Percentiles rank a stretch among this genome's conserved stretches.
These are phyloP conservation scores for Cladosporium phlei DNA, from an alignment of 2,329 filamentous ascomycete genomes.

Conservation along the genomic window DNA sequence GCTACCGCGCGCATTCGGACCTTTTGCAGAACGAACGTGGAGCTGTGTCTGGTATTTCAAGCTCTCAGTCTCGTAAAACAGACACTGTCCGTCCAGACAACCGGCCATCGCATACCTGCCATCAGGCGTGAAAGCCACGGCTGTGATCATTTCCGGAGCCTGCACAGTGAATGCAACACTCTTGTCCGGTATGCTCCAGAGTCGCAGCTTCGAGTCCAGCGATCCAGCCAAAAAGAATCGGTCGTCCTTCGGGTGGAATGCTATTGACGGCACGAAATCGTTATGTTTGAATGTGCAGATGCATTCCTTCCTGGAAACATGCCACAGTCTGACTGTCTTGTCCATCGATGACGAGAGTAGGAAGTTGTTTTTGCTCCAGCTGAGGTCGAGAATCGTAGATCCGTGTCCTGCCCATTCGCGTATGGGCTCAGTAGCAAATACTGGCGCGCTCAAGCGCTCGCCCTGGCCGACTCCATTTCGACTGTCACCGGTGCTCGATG, in stretches of 20 bases:
- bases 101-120: conserved; percentile 87
- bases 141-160: conserved; percentile 82
- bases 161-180: conserved; percentile 77
- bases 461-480: conserved; percentile 37
- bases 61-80: conserved; percentile 90
- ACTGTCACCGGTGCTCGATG: conserved; percentile 27
- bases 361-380: conserved; percentile 99
- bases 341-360: conserved; percentile 95
- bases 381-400: conserved; percentile 81
- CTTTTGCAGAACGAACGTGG: conserved; percentile 85
- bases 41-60: conserved; percentile 79
- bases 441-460: conserved; percentile 72
- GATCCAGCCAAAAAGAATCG: conserved; percentile 95
- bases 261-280: conserved; percentile 90
- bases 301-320: conserved; percentile 77
- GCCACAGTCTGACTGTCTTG: conserved; percentile 93
- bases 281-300: conserved; percentile 91
- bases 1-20: conserved; percentile 91
- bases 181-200: conserved; percentile 98
- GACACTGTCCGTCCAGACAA: conserved; percentile 75
- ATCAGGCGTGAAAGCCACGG: conserved; percentile 88
- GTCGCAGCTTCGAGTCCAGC: conserved; percentile 75
- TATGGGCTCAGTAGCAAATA: conserved; percentile 75
- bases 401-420: conserved; percentile 80
- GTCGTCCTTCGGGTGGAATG: conserved; percentile 91